Base-by-base conservation (phyloP, 192 early-diverging fungal species). In the Entophlyctis helioformis region DNA sequence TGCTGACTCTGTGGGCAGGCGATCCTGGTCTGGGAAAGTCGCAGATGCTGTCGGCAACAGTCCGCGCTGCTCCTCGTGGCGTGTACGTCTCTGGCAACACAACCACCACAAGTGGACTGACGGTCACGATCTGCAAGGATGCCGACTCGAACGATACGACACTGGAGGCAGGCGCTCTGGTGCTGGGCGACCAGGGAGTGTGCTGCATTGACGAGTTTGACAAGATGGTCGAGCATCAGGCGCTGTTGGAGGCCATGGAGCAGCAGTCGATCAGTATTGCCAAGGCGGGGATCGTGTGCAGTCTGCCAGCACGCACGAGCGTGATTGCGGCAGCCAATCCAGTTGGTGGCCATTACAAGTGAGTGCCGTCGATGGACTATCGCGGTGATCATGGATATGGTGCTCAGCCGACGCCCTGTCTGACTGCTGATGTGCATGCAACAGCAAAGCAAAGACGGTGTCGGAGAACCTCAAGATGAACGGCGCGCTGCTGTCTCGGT, bases 171-270 rank as follows among this genome's bases (percentile, higher is more conserved):
- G 75, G 75, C 1, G 81, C 86, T 1, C 59, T 90, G 31, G 83
- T 86, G 13, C 70, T 88, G 9, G 81, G 76, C 20, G 85, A 90
- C 58, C 82, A 82, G 57, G 87, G 87, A 4, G 76, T 81, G 31
- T 90, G 87, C 42, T 82, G 84, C 27, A 88, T 88, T 39, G 87
- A 90, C 53, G 86, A 89, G 53, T 87, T 88, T 66, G 84, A 88
- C 56, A 88, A 85, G 50, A 78, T 85, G 63, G 74, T 74, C 3
- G 83, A 87, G 34, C 77, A 85, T 60, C 74, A 77, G 53, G 78
- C 86, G 18, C 52, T 90, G 21, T 54, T 87, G 24, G 86, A 89
- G 47, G 84, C 86, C 7, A 86, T 89, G 82, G 81, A 85, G 47
- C 84, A 87, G 50, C 84, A 87, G 54, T 79, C 80, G 0, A 83